phyloP scores from a whole-genome alignment of 306 rosid species.

The Trifolium dubium region DNA sequence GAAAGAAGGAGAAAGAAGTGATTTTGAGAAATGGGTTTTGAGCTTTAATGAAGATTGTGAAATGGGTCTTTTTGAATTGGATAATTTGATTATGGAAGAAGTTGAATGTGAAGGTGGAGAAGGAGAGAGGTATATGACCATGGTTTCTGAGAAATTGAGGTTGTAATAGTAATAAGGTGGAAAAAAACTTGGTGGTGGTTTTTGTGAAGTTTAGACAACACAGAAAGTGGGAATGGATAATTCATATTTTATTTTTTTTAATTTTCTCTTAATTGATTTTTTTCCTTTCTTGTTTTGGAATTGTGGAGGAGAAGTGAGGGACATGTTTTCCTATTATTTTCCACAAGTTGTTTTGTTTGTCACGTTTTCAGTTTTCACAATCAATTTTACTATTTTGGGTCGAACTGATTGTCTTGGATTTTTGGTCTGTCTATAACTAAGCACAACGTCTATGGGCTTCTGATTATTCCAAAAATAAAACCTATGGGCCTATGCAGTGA shows the following conservation, averaged over 20 bases:
- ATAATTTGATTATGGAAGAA: slow-evolving; percentile 59
- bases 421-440: background rate
- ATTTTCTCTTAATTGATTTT: background rate
- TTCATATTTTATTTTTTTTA: slow-evolving; percentile 28
- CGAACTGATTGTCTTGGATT: background rate
- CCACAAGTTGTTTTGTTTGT: slow-evolving; percentile 40
- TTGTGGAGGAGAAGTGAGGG: slow-evolving; percentile 76
- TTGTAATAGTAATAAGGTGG: slow-evolving; percentile 37
- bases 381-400: background rate
- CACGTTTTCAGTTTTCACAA: background rate
- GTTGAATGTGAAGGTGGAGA: slow-evolving; percentile 58
- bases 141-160: slow-evolving; percentile 48
- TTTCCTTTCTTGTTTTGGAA: slow-evolving; percentile 35
- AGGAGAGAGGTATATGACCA: slow-evolving; percentile 72
- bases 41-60: slow-evolving; percentile 49
- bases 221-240: slow-evolving; percentile 63
- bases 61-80: slow-evolving; percentile 59
- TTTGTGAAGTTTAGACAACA: slow-evolving; percentile 43
- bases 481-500: too few relatives aligned
- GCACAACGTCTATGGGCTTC: slow-evolving; percentile 12
- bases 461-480: too few relatives aligned
- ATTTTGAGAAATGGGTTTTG: slow-evolving; percentile 66
- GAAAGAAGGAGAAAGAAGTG: slow-evolving; percentile 49
- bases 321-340: slow-evolving; percentile 48
- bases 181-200: slow-evolving; percentile 36